Evolutionary conservation across 306 rosid species (phyloP), one percentile per base, ranked within the genome.

Genomic region (Lithocarpus polystachyus): DNA sequence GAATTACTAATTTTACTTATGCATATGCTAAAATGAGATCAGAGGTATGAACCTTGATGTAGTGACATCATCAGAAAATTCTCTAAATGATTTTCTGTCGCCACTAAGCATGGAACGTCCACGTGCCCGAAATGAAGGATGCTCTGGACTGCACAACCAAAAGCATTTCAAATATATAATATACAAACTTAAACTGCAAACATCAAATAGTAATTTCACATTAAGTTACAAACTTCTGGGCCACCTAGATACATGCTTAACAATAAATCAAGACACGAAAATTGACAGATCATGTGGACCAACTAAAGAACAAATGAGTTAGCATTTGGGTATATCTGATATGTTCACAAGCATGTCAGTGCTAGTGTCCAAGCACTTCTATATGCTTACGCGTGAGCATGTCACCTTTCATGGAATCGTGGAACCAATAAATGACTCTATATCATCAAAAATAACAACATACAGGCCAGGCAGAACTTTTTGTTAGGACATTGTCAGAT

Each of bases 101-200:
- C 99, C 98, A 81, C 99, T 85, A 80, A 96, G 99, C 90, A 96
- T 87, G 80, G 99, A 96, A 83, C 91, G 93, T 40, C 89, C 96
- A 77, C 96, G 97, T 76, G 91, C 92, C 82, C 91, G 93, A 68
- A 90, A 78, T 65, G 96, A 96, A 75, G 99, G 98, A 81, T 96
- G 98, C 83, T 96, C 99, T 75, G 98, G 98, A 91, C 99, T 96
- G 97, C 84, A 89, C 86, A 83, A 79, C 70, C 78, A 80, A 51
- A 80, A 83, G 77, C 57, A 81, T 56, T 72, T 78, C 54, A 80
- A 76, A 82, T 64, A 56, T 43, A 52, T 48, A 28, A 82, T 64
- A 56, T 51, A 52, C 17, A 28, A 7, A 69, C 43, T 55, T 37
- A 33, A 62, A 74, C 55, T 37, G 73, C 18, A 77, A 81, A 72